phyloP scores from a whole-genome alignment of 371 early-diverging fungal species.

The Mucor piriformis region DNA sequence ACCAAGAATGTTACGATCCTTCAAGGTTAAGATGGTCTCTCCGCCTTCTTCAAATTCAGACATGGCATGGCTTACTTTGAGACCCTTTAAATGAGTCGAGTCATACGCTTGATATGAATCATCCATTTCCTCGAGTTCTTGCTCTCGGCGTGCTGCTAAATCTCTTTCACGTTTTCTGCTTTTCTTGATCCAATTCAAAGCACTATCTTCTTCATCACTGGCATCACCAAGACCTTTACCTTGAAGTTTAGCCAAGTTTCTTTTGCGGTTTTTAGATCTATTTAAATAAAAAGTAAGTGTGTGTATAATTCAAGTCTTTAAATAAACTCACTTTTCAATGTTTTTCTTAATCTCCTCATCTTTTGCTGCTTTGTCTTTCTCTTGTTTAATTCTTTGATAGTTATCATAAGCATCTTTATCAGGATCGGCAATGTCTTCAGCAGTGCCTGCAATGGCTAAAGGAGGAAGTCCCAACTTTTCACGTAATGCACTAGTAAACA shows the following conservation, averaged over 20 bases:
- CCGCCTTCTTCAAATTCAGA: constrained; percentile 71
- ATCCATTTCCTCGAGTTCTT: constrained; percentile 52
- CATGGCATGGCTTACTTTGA: constrained; percentile 79
- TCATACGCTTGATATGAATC: constrained; percentile 40
- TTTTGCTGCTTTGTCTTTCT: constrained; percentile 49
- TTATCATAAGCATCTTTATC: constrained; percentile 69
- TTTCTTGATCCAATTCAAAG: constrained; percentile 68
- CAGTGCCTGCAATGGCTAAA: constrained; percentile 47
- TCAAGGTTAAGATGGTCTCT: constrained; percentile 86
- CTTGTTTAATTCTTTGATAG: constrained; percentile 55
- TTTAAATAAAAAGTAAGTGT: not conserved
- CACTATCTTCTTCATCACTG: constrained; percentile 60
- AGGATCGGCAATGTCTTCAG: constrained; percentile 43
- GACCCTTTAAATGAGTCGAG: constrained; percentile 67
- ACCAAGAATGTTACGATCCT: constrained; percentile 80
- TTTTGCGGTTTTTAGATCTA: constrained; percentile 63
- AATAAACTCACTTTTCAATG: constrained; percentile 55
- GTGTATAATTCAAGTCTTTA: not conserved
- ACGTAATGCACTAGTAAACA: constrained; percentile 59
- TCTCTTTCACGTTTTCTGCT: constrained; percentile 55
- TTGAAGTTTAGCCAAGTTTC: constrained; percentile 59
- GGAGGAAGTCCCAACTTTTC: constrained; percentile 73
- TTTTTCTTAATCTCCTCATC: constrained; percentile 52
- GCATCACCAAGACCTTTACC: constrained; percentile 78
- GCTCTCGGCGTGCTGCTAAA: constrained; percentile 54